A percentile compares a stretch with the other conserved stretches of the same genome.
phyloP scores from a whole-genome alignment of 768 basidiomycete genomes.

The Tubosaeta sp. region DNA sequence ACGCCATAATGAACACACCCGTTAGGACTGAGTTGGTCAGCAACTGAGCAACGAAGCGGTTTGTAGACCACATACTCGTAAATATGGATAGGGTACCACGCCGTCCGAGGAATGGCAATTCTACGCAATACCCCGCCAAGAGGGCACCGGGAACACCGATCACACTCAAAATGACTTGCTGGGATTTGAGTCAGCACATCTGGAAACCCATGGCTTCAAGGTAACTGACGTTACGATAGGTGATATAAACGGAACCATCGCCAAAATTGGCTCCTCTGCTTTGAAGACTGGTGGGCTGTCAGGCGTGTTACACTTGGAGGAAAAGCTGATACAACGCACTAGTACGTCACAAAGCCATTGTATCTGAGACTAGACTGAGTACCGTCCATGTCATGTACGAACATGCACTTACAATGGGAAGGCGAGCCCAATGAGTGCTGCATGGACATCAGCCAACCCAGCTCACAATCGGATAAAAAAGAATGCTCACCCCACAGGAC shows the following conservation, averaged over 20 bases:
- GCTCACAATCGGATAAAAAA: not conserved
- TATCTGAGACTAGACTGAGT: slow-evolving; percentile 31
- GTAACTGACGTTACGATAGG: slow-evolving; percentile 60
- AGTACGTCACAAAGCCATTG: slow-evolving; percentile 51
- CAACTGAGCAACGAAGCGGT: not conserved
- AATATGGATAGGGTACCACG: slow-evolving; percentile 51
- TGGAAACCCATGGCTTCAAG: not conserved
- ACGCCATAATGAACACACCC: slow-evolving; percentile 53
- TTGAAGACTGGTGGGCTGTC: slow-evolving; percentile 41
- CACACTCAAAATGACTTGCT: slow-evolving; percentile 56
- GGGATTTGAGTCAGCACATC: slow-evolving; percentile 5
- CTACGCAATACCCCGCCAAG: slow-evolving; percentile 51
- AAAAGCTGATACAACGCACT: slow-evolving; percentile 27
- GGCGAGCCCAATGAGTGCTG: slow-evolving; percentile 72
- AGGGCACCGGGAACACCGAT: slow-evolving; percentile 56
- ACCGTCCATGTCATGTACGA: not conserved
- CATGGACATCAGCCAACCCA: slow-evolving; percentile 1
- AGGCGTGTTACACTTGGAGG: not conserved
- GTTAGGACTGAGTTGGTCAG: slow-evolving; percentile 37
- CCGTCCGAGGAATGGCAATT: slow-evolving; percentile 47
- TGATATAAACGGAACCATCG: slow-evolving; percentile 63
- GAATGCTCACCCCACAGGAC: slow-evolving; percentile 43
- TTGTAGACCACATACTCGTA: slow-evolving; percentile 33
- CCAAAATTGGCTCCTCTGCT: slow-evolving; percentile 68
- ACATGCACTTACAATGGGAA: slow-evolving; percentile 52